Conservation (phyloP, 805 yeast species). For the Wickerhamiella azyma region DNA sequence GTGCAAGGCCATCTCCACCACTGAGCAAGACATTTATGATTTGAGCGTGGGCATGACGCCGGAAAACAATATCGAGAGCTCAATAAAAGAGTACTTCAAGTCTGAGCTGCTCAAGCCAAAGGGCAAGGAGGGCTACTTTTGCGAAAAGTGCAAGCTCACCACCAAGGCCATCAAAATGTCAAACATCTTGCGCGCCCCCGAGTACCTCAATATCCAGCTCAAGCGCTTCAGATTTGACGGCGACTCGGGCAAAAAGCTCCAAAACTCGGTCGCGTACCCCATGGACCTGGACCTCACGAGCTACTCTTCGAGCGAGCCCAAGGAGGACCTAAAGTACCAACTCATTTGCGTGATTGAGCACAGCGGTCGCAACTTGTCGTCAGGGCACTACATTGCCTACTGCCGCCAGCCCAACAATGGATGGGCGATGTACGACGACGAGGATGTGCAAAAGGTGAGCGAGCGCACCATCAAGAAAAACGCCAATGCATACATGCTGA, state of each 20-base stretch:
- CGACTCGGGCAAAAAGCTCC: conserved; percentile 57
- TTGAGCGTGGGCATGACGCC: conserved; percentile 55
- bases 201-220: conserved; percentile 71
- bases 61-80: conserved; percentile 44
- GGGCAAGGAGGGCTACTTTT: conserved; percentile 42
- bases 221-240: conserved; percentile 73
- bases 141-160: conserved; percentile 70
- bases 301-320: conserved; percentile 26
- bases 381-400: conserved; percentile 88
- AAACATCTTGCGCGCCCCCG: conserved; percentile 71
- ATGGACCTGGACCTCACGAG: conserved; percentile 57
- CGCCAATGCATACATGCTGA: conserved; percentile 78
- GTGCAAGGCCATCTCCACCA: conserved; percentile 72
- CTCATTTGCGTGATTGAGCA: conserved; percentile 79
- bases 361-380: conserved; percentile 81
- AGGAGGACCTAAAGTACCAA: conserved; percentile 45
- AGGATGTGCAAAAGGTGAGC: conserved; percentile 57
- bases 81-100: conserved; percentile 69
- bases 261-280: conserved; percentile 73
- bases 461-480: conserved; percentile 67
- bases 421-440: conserved; percentile 95
- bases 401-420: conserved; percentile 84
- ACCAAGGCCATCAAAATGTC: conserved; percentile 69
- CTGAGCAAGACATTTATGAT: conserved; percentile 90
- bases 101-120: conserved; percentile 50